Base-by-base conservation (phyloP, 2,329 filamentous ascomycete species). In the Calonectria ilicicola region DNA sequence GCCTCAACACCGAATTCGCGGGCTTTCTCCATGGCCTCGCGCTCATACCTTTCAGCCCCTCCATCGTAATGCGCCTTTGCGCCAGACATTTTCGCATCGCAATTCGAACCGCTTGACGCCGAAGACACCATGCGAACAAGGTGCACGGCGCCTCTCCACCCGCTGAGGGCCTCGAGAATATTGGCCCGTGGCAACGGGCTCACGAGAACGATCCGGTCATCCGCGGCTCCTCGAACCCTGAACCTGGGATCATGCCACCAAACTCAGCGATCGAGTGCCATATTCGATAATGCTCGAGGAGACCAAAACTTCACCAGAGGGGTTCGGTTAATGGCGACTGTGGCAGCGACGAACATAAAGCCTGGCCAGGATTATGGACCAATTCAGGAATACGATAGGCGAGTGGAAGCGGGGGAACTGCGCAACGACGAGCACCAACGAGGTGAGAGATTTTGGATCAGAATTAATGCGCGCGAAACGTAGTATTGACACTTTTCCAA, bases 371-470 rank as follows among this genome's bases (percentile, higher is more conserved):
- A 84, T 49, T 82, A 87, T 74, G 96, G 96, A 0, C 97, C 97
- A 2, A 89, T 98, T 80, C 90, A 92, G 75, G 96, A 98, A 84
- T 99, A 99, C 83, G 93, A 98, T 82, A 88, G 89, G 72, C 91
- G 96, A 58, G 96, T 99, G 10, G 87, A 91, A 58, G 86, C 88
- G 51, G 95, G 95, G 14, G 87, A 91, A 62, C 83, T 99, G 75
- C 90, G 93, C 75, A 95, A 98, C 82, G 97, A 99, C 82, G 92
- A 95, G 76, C 94, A 98, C 84, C 97, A 99, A 84, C 89, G 97
- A 89, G 93, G 94, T 95, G 86, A 78, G 86, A 32, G 29, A 68
- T 32, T 53, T 32, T 42, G 23, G 46, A n/a, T 14, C 38, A 10
- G 51, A 17, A 8, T 23, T 8, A 51, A 14, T 60, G 53, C 53